phyloP scores from a whole-genome alignment of 2,329 filamentous ascomycete species.

The Aureobasidium namibiae region DNA sequence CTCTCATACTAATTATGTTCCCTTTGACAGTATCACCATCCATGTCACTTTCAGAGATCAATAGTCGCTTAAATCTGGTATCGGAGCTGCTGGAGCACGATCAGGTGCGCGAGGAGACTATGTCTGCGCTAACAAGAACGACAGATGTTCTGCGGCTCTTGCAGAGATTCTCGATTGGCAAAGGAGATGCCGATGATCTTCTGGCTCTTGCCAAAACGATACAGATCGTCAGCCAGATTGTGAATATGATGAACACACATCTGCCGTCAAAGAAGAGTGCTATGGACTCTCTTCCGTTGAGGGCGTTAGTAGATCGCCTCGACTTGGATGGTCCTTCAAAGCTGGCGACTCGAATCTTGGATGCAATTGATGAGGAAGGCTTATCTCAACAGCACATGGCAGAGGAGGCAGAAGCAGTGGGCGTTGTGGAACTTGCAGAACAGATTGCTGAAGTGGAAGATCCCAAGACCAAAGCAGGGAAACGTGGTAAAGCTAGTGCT shows the following conservation, averaged over 20 bases:
- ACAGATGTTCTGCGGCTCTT: constrained; percentile 84
- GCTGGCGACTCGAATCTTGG: constrained; percentile 62
- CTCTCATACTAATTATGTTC: not conserved
- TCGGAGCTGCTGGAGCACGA: constrained; percentile 60
- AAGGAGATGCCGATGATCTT: constrained; percentile 87
- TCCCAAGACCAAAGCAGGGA: constrained; percentile 14
- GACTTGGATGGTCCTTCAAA: constrained; percentile 57
- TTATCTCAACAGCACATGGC: constrained; percentile 71
- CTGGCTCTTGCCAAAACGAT: constrained; percentile 77
- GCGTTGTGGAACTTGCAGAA: constrained; percentile 67
- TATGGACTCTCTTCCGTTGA: not conserved
- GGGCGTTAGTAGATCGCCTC: constrained; percentile 42
- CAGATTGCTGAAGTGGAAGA: constrained; percentile 31
- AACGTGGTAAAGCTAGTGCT: not conserved
- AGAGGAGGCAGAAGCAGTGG: constrained; percentile 62
- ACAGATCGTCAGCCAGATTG: constrained; percentile 60
- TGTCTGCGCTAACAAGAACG: constrained; percentile 60
- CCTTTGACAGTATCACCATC: constrained; percentile 60
- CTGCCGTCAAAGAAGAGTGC: not conserved
- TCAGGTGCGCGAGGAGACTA: constrained; percentile 61
- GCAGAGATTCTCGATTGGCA: constrained; percentile 87
- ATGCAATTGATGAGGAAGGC: constrained; percentile 87
- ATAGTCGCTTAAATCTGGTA: constrained; percentile 72
- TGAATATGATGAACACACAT: constrained; percentile 32
- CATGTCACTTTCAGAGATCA: constrained; percentile 73